phyloP scores from a whole-genome alignment of 768 basidiomycete species.

The Amanita fuliginea region DNA sequence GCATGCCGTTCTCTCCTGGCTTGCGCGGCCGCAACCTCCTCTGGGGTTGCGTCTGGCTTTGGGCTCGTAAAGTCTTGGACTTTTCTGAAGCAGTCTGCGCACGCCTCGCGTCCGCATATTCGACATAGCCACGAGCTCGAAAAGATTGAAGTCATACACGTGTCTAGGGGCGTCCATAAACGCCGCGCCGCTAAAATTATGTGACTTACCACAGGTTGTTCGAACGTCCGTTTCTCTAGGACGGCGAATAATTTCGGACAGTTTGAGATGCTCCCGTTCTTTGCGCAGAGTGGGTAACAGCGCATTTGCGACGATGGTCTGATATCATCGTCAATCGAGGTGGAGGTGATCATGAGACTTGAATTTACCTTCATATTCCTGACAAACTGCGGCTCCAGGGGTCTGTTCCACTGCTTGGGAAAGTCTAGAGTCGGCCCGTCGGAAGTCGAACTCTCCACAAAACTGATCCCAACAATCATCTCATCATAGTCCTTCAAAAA shows the following conservation, averaged over 20 bases:
- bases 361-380: slow-evolving; percentile 47
- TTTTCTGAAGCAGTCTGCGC: slow-evolving; percentile 70
- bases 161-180: slow-evolving; percentile 38
- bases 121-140: slow-evolving; percentile 86
- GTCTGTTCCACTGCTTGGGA: slow-evolving; percentile 58
- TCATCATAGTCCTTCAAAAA: slow-evolving; percentile 54
- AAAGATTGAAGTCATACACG: slow-evolving; percentile 90
- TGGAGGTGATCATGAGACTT: neutral
- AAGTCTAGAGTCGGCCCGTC: slow-evolving; percentile 53
- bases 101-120: slow-evolving; percentile 84
- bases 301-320: slow-evolving; percentile 60
- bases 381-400: slow-evolving; percentile 38
- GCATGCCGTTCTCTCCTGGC: slow-evolving; percentile 47
- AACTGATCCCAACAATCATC: slow-evolving; percentile 56
- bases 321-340: slow-evolving; percentile 8
- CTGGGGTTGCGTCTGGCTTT: slow-evolving; percentile 32
- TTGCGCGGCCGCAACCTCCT: slow-evolving; percentile 38
- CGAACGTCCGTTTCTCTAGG: slow-evolving; percentile 75
- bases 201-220: slow-evolving; percentile 66
- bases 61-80: slow-evolving; percentile 54
- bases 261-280: slow-evolving; percentile 52
- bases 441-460: slow-evolving; percentile 50
- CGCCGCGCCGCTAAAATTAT: neutral
- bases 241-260: slow-evolving; percentile 51
- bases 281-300: slow-evolving; percentile 54